Conservation (phyloP, 2,329 filamentous ascomycete species). For the Daldinia eschscholtzii region DNA sequence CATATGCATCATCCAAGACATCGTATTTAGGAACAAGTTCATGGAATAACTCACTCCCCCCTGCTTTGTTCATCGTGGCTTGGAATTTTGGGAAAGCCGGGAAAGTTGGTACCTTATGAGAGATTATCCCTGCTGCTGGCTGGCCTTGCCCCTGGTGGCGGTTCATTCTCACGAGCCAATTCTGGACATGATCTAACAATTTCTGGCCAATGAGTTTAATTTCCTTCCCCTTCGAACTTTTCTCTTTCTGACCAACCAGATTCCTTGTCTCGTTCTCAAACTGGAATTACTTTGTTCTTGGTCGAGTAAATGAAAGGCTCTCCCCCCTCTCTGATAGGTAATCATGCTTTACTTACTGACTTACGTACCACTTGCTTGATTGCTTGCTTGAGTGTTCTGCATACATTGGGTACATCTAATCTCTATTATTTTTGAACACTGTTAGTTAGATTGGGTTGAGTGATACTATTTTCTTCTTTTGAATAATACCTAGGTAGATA, state of each 20-base stretch:
- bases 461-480: no score
- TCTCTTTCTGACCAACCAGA: conserved; percentile 36
- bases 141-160: conserved; percentile 6
- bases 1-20: not conserved
- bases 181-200: conserved; percentile 26
- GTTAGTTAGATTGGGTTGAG: not conserved
- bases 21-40: conserved; percentile 2
- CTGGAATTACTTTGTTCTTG: conserved; percentile 36
- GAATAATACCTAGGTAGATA: no score
- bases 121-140: not conserved
- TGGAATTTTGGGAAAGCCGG: conserved; percentile 11
- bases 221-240: conserved; percentile 21
- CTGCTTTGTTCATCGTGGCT: conserved; percentile 3
- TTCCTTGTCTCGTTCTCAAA: conserved; percentile 23
- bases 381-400: conserved; percentile 2
- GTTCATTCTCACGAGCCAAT: conserved; percentile 11
- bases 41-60: not conserved
- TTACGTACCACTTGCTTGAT: not conserved
- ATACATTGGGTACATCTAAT: not conserved
- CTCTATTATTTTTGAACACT: not conserved
- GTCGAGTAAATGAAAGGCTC: conserved; percentile 29
- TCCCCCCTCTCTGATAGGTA: conserved; percentile 23
- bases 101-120: not conserved
- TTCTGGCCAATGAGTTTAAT: conserved; percentile 34
- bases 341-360: conserved; percentile 27